These are phyloP conservation scores for Fusarium cicatricum DNA, from an alignment of 2,329 filamentous ascomycete species.

Conservation along the genomic window DNA sequence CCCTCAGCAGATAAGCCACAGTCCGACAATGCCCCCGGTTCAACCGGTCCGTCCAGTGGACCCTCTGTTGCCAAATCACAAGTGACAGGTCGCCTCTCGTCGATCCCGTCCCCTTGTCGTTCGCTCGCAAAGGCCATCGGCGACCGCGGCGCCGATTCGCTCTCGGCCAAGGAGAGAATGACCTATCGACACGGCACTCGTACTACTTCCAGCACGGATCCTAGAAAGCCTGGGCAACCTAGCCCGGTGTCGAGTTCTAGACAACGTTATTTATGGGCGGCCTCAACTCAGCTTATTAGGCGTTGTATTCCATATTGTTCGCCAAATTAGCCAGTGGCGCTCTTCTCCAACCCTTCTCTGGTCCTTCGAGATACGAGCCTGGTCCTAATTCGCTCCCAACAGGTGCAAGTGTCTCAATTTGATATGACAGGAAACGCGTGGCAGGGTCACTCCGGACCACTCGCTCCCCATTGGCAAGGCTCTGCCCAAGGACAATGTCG, in stretches of 20 bases:
- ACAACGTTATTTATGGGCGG: background rate
- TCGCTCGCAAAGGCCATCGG: slow-evolving; percentile 9
- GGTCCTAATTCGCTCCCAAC: background rate
- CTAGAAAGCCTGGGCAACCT: background rate
- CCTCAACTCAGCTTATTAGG: background rate
- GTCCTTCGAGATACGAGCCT: background rate
- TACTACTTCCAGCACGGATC: background rate
- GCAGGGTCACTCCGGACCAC: slow-evolving; percentile 9
- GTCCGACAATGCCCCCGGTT: slow-evolving; percentile 13
- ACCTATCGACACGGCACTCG: slow-evolving; percentile 7
- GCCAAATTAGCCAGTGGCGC: background rate
- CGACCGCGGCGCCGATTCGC: slow-evolving; percentile 11
- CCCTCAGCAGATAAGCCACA: slow-evolving; percentile 7
- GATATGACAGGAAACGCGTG: slow-evolving; percentile 12
- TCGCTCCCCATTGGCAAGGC: slow-evolving; percentile 18
- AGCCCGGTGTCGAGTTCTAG: background rate
- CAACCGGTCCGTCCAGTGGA: slow-evolving; percentile 22
- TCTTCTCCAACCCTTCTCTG: slow-evolving; percentile 8
- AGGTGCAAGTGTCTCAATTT: slow-evolving; percentile 10
- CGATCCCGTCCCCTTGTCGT: slow-evolving; percentile 33
- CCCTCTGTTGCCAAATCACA: slow-evolving; percentile 31
- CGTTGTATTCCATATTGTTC: slow-evolving; percentile 1
- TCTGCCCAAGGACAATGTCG: slow-evolving; percentile 19
- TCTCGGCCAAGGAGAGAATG: slow-evolving; percentile 7
- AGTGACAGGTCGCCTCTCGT: slow-evolving; percentile 32